Evolutionary conservation across 345 rosid species (phyloP), one percentile per base, ranked within the genome.

Genomic region (Camelina sativa): DNA sequence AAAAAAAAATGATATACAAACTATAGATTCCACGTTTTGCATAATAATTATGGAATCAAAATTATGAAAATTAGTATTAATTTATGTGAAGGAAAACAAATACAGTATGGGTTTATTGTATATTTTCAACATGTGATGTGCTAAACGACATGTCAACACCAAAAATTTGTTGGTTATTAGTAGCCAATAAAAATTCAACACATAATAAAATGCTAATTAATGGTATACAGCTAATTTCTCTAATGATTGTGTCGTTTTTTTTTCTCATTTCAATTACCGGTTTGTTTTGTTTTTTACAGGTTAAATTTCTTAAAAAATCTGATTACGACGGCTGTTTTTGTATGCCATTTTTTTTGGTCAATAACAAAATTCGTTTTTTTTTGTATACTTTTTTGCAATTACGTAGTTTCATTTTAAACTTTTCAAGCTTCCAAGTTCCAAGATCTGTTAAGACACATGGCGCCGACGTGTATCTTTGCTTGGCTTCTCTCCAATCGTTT

Each of bases 161-260:
- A 53, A 30, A 30, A 56, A 34, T 6, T 34, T 34, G 30, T 28
- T 28, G 11, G 12, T 37, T 37, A 38, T 61, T 50, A 72, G 62
- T 12, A 5, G 47, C 76, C 63, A 64, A 22, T 53, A 40, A 41
- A 10, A 25, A 30, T 41, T 12, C 6, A 56, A 23, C 77, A 44
- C 15, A 56, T 17, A 12, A 10, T 54, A 8, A 13, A 64, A 55
- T 55, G 69, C 76, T 63, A 35, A 34, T 44, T 63, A 35, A 34
- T 44, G 77, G 40, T 11, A 13, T n/a, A 46, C 77, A 74, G 72
- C 72, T 57, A 40, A 0, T 61, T 56, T 56, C 57, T 44, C 51
- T 22, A 65, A 65, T 65, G 32, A 47, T 34, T 57, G 13, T 44
- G 30, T 44, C 48, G 17, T 32, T 53, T 30, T 28, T 37, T 19